Percentiles rank a stretch among this genome's conserved stretches.
These are phyloP conservation scores for Apiospora phragmitis DNA, from an alignment of 2,329 filamentous ascomycete species.

Conservation along the genomic window DNA sequence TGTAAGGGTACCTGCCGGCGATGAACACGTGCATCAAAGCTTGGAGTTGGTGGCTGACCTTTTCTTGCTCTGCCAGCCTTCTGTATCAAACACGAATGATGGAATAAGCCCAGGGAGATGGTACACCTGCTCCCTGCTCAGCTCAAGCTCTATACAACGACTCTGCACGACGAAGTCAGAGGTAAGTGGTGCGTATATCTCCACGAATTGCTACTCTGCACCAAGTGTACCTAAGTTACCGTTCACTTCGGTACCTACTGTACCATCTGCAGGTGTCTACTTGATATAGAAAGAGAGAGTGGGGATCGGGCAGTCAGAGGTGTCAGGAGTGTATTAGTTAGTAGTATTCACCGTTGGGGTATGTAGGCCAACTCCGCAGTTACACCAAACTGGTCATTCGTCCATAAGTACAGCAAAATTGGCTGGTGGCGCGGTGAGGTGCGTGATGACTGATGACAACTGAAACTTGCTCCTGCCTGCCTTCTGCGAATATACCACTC, in stretches of 20 bases:
- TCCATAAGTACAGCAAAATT: not conserved
- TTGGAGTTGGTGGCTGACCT: not conserved
- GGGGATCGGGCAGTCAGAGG: not conserved
- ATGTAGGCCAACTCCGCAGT: constrained; percentile 1
- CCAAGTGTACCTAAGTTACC: not conserved
- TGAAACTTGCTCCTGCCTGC: not conserved
- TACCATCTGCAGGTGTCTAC: not conserved
- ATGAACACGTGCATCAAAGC: constrained; percentile 6
- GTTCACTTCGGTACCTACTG: not conserved
- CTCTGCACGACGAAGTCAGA: not conserved
- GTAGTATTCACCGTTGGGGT: not conserved
- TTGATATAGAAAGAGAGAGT: constrained; percentile 1
- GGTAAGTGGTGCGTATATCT: not conserved
- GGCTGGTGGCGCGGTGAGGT: not conserved
- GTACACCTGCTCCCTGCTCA: not conserved
- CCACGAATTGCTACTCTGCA: not conserved
- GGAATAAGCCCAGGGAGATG: not conserved
- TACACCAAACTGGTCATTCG: constrained; percentile 3
- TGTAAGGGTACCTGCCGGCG: not conserved
- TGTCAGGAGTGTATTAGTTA: not conserved
- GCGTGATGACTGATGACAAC: not conserved
- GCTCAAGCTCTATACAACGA: not conserved
- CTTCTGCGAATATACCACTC: not conserved
- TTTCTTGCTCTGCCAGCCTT: not conserved
- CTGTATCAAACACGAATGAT: not conserved